Conservation (phyloP, 805 yeast genomes). For the Saccharomycopsis babjevae region DNA sequence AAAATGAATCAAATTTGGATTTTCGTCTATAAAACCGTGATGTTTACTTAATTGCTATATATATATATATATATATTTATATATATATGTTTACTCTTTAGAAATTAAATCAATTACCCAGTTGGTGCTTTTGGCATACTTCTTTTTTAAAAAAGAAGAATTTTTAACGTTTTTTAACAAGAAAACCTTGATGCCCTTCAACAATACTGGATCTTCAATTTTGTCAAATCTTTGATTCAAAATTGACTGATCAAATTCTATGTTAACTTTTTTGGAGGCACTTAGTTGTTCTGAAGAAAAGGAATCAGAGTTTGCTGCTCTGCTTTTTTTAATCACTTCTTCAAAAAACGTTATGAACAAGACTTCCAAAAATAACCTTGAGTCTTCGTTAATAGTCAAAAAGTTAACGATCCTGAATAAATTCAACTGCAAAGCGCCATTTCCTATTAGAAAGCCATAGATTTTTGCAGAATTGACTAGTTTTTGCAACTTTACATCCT, state of each 20-base stretch:
- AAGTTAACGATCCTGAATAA: conserved; percentile 65
- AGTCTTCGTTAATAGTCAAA: conserved; percentile 50
- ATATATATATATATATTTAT: neutral
- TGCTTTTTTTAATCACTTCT: conserved; percentile 48
- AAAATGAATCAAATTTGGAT: neutral
- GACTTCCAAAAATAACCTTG: conserved; percentile 62
- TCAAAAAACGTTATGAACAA: conserved; percentile 60
- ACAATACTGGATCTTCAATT: conserved; percentile 43
- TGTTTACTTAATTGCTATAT: no score
- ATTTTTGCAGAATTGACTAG: conserved; percentile 69
- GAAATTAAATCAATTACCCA: conserved; percentile 22
- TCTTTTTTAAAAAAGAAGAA: conserved; percentile 43
- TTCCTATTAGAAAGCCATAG: conserved; percentile 66
- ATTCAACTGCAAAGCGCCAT: conserved; percentile 65
- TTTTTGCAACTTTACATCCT: conserved; percentile 45
- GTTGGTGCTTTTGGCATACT: conserved; percentile 44
- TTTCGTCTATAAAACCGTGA: neutral
- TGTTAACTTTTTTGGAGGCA: conserved; percentile 23
- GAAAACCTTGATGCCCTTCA: conserved; percentile 61
- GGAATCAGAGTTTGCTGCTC: conserved; percentile 22
- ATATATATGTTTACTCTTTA: neutral
- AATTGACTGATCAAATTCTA: conserved; percentile 24
- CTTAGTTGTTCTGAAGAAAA: no score
- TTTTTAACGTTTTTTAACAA: conserved; percentile 36
- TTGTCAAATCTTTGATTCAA: conserved; percentile 28